Evolutionary conservation across 306 rosid species (phyloP).

Genomic region (Citrullus colocynthis): DNA sequence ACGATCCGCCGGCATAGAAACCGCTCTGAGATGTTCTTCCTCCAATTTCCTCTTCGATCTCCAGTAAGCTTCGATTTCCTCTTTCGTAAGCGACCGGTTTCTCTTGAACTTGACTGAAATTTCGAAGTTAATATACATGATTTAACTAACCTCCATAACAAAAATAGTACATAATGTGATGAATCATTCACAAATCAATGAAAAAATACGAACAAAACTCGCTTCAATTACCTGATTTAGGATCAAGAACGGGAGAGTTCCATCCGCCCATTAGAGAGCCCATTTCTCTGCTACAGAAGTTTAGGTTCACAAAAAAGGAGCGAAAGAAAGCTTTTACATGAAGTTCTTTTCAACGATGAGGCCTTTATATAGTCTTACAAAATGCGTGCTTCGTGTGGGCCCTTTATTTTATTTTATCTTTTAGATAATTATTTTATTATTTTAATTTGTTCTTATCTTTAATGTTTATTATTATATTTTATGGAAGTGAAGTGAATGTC

Average conservation of each 20-base stretch:
- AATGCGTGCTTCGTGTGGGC: not conserved
- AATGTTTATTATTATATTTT: not conserved
- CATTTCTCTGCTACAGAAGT: slow-evolving; percentile 21
- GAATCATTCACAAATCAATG: not conserved
- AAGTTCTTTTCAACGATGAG: not conserved
- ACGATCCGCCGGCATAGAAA: slow-evolving; percentile 16
- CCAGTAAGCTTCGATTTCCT: slow-evolving; percentile 21
- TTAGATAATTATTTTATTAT: not conserved
- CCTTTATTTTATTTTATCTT: not conserved
- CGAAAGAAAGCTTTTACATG: not conserved
- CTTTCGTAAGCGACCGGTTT: slow-evolving; percentile 40
- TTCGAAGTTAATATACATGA: not conserved
- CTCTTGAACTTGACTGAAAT: slow-evolving; percentile 24
- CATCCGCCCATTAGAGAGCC: slow-evolving; percentile 90
- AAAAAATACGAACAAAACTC: not conserved
- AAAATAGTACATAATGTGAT: not conserved
- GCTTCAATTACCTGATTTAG: slow-evolving; percentile 37
- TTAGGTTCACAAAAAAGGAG: not conserved
- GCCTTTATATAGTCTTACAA: not conserved
- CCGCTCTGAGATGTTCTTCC: slow-evolving; percentile 42
- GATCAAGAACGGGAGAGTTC: slow-evolving; percentile 27
- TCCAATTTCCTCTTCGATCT: slow-evolving; percentile 5
- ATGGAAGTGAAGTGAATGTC: not conserved
- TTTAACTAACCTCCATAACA: not conserved
- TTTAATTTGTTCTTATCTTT: not conserved